phyloP scores from a whole-genome alignment of 495 filamentous ascomycete species.

The Neurospora terricola region DNA sequence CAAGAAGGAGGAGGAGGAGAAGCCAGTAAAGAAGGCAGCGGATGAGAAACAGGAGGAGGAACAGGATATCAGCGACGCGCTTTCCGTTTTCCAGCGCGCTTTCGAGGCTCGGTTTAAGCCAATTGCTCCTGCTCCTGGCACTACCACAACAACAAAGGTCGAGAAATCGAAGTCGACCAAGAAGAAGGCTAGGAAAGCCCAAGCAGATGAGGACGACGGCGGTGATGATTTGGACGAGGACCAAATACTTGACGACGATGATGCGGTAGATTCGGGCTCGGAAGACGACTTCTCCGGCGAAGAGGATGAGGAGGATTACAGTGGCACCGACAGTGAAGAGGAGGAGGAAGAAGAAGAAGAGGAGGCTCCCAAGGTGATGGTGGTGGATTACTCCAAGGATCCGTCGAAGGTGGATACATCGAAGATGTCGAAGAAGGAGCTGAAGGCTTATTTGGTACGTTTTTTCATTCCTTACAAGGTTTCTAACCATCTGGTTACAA shows the following conservation, averaged over 20 bases:
- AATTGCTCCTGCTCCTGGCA: slow-evolving; percentile 33
- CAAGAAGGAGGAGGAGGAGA: background rate
- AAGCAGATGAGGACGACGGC: slow-evolving; percentile 18
- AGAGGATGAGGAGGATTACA: slow-evolving; percentile 21
- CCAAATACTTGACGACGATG: background rate
- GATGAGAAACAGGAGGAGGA: slow-evolving; percentile 3
- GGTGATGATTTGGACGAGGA: slow-evolving; percentile 21
- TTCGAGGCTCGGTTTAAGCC: slow-evolving; percentile 86
- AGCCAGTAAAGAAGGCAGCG: background rate
- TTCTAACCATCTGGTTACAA: background rate
- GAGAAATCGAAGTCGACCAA: slow-evolving; percentile 16
- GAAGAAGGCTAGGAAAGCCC: slow-evolving; percentile 11
- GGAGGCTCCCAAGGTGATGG: slow-evolving; percentile 34
- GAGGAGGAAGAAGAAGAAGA: slow-evolving; percentile 14
- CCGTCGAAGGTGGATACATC: slow-evolving; percentile 17
- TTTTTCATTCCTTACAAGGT: background rate
- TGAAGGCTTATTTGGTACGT: slow-evolving; percentile 69
- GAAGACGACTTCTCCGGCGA: slow-evolving; percentile 56
- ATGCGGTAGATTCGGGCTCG: slow-evolving; percentile 26
- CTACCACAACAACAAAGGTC: slow-evolving; percentile 5
- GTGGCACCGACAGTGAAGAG: background rate
- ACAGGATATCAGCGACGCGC: slow-evolving; percentile 24
- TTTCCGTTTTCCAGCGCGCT: slow-evolving; percentile 57
- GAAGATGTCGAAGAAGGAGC: slow-evolving; percentile 54
- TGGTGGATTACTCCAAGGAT: slow-evolving; percentile 50